These are phyloP conservation scores for Phanerodontia chrysosporium DNA, from an alignment of 768 basidiomycete genomes.

Conservation along the genomic window DNA sequence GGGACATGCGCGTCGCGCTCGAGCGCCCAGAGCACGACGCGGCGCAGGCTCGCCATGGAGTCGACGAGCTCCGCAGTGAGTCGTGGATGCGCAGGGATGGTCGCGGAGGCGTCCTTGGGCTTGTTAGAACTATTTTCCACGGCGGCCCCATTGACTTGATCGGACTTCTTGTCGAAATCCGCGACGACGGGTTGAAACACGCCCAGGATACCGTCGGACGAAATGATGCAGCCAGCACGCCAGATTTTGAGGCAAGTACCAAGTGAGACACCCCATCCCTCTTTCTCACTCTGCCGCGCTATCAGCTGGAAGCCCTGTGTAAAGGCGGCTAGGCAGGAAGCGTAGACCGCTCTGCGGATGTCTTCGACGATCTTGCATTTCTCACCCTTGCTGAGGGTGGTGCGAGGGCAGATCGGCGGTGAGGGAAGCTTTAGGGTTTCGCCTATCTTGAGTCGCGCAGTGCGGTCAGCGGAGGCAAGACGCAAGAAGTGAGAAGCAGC, in stretches of 20 bases:
- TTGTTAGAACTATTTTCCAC: constrained; percentile 96
- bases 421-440: constrained; percentile 67
- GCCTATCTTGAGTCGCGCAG: constrained; percentile 63
- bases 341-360: constrained; percentile 97
- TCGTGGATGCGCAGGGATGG: constrained; percentile 88
- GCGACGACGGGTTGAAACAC: constrained; percentile 85
- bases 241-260: constrained; percentile 98
- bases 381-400: constrained; percentile 92
- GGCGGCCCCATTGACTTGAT: constrained; percentile 91
- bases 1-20: constrained; percentile 13
- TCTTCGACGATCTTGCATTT: constrained; percentile 99
- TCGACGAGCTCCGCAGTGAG: constrained; percentile 97
- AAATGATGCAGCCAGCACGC: constrained; percentile 99
- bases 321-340: constrained; percentile 98
- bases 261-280: constrained; percentile 94
- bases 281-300: constrained; percentile 89
- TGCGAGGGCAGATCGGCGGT: constrained; percentile 96
- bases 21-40: constrained; percentile 5
- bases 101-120: constrained; percentile 95
- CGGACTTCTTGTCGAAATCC: constrained; percentile 95
- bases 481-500: constrained; percentile 15
- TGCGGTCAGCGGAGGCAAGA: constrained; percentile 8
- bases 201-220: constrained; percentile 86
- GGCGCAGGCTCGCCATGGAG: constrained; percentile 92
- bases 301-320: constrained; percentile 99